These are phyloP conservation scores for Ogataea methanolica DNA, from an alignment of 805 yeast genomes.

Conservation along the genomic window DNA sequence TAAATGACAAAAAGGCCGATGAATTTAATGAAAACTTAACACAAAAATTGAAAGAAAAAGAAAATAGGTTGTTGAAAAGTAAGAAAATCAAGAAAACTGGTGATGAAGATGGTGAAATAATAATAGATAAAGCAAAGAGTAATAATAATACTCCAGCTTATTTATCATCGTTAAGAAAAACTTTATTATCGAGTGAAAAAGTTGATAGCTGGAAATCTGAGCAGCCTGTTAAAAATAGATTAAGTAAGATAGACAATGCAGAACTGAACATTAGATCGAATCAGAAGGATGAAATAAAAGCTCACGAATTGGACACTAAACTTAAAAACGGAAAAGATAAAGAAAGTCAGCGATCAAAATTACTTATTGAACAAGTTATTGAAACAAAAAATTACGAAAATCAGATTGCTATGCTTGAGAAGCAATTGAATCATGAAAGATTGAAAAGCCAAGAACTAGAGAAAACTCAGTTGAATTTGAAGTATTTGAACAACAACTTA, in stretches of 20 bases:
- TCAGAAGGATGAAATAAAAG: not conserved
- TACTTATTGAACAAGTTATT: conserved; percentile 6
- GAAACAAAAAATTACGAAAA: conserved; percentile 7
- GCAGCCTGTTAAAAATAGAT: too few species aligned
- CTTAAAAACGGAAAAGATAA: too few species aligned
- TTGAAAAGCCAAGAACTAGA: not conserved
- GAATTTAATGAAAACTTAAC: conserved; percentile 14
- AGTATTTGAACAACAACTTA: not conserved
- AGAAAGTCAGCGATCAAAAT: not conserved
- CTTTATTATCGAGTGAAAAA: too few species aligned
- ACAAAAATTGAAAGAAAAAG: conserved; percentile 16
- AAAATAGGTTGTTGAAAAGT: conserved; percentile 10
- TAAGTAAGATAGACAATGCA: too few species aligned
- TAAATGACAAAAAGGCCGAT: conserved; percentile 7
- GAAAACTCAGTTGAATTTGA: not conserved
- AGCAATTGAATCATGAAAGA: conserved; percentile 2
- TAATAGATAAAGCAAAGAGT: conserved; percentile 1
- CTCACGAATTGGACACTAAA: not conserved
- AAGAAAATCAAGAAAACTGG: conserved; percentile 5
- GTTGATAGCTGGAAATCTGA: too few species aligned
- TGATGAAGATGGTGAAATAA: conserved; percentile 1
- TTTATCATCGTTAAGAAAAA: too few species aligned
- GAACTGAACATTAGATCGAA: too few species aligned
- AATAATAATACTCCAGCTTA: not conserved
- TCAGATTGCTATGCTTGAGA: conserved; percentile 2